Base-by-base conservation (phyloP, 2,329 filamentous ascomycete species). In the Metarhizium sp. region DNA sequence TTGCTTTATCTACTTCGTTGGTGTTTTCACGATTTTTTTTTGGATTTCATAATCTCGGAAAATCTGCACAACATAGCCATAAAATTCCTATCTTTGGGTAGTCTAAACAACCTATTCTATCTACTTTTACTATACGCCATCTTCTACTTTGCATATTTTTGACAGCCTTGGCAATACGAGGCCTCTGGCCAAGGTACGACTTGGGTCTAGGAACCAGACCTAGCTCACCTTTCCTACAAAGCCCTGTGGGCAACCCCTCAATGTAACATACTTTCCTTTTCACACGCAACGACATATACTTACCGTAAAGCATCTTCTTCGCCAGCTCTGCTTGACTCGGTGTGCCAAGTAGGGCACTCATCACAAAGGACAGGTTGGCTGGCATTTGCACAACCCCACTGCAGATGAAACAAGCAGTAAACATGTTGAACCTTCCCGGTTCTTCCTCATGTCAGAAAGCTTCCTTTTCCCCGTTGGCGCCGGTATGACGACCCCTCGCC, bases 371-470 rank as follows among this genome's bases (percentile, higher is more conserved):
- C n/a, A 11, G 42, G 18, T 20, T 20, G 16, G 7, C 18, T 18
- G 42, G 42, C 42, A 45, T 45, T 20, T 45, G 42, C 42, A 18
- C 42, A 18, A 45, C 4, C 10, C 4, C 47, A 30, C 11, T 10
- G 13, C 30, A 34, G 34, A 32, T 46, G 30, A 14, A 18, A 40
- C 11, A 43, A 2, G 20, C 47, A 30, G n/a, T 25, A 20, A 25
- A 34, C 20, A 50, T n/a, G 32, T 18, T 36, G 45, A 50, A 45
- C 52, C 47, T 36, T 52, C 43, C 40, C 50, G 43, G 34, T 43
- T 38, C 54, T 52, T 43, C 53, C 53, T 59, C 55, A 59, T 58
- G 60, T 62, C 57, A 62, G 59, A 59, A 59, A 48, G 54, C 55
- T 54, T 40, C 53, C 54, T 57, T 48, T 18, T 54, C 50, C 3